phyloP scores from a whole-genome alignment of 1,284 basidiomycete species.

The Ustilago lituana region DNA sequence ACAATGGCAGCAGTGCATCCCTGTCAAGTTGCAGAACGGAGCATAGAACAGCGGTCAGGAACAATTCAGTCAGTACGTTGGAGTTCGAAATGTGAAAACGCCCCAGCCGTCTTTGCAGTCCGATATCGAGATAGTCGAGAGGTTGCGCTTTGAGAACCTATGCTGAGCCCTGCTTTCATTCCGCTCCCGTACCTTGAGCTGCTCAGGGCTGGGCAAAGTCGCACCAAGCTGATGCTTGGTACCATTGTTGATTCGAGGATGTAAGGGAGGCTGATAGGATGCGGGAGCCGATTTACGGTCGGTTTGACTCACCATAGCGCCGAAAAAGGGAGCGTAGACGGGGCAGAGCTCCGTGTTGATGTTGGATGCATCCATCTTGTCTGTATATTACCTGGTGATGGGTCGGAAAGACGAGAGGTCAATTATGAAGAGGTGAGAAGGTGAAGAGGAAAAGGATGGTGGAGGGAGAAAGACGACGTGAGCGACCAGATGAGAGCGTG shows the following conservation, averaged over 20 bases:
- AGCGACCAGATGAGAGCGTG: background rate
- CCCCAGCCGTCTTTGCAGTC: too few species aligned
- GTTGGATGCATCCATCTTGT: slow-evolving; percentile 53
- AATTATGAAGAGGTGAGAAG: slow-evolving; percentile 2
- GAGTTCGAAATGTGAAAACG: background rate
- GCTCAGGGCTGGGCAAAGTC: too few species aligned
- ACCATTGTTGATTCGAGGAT: too few species aligned
- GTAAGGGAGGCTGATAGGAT: too few species aligned
- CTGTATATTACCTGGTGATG: slow-evolving; percentile 2
- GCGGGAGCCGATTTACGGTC: too few species aligned
- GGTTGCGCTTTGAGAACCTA: too few species aligned
- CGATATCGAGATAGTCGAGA: too few species aligned
- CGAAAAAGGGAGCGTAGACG: slow-evolving; percentile 86
- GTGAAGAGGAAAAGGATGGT: slow-evolving; percentile 15
- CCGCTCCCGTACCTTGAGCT: too few species aligned
- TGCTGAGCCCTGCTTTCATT: too few species aligned
- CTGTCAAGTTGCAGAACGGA: slow-evolving; percentile 71
- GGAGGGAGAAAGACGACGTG: slow-evolving; percentile 5
- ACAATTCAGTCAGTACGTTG: background rate
- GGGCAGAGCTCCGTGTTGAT: slow-evolving; percentile 66
- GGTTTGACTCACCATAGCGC: slow-evolving; percentile 87
- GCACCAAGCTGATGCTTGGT: too few species aligned
- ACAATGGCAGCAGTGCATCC: slow-evolving; percentile 96
- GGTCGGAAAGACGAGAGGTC: background rate
- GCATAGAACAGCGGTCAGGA: too few species aligned